Conservation (phyloP, 768 basidiomycete genomes). For the Lentinus tigrinus region DNA sequence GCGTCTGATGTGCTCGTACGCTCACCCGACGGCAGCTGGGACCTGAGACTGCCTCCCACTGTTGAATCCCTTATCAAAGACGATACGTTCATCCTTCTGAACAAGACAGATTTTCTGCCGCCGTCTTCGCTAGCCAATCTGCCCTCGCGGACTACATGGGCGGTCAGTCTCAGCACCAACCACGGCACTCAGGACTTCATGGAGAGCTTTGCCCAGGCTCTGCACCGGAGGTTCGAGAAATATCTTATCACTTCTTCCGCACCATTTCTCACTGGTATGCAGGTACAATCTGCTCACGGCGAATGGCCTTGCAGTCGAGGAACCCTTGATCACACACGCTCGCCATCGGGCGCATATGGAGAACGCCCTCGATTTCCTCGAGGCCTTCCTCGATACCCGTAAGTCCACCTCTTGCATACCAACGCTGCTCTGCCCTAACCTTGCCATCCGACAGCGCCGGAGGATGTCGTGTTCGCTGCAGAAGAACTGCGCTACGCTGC, state of each 20-base stretch:
- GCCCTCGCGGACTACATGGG: constrained; percentile 44
- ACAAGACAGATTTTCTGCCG: constrained; percentile 67
- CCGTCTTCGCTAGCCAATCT: background rate
- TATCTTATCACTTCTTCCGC: background rate
- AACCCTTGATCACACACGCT: constrained; percentile 73
- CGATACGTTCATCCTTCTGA: constrained; percentile 70
- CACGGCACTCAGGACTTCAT: constrained; percentile 61
- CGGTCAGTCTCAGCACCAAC: constrained; percentile 57
- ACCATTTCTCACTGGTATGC: background rate
- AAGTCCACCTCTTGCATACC: constrained; percentile 19
- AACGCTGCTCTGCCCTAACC: too few relatives aligned
- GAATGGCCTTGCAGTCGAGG: constrained; percentile 18
- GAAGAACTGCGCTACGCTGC: constrained; percentile 89
- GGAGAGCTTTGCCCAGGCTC: constrained; percentile 48
- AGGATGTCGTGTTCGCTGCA: constrained; percentile 80
- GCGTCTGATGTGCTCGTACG: constrained; percentile 44
- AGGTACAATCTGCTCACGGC: constrained; percentile 16
- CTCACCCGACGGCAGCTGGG: constrained; percentile 4
- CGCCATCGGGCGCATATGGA: constrained; percentile 80
- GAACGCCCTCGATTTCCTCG: constrained; percentile 57
- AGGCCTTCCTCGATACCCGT: constrained; percentile 57
- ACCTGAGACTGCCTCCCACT: constrained; percentile 41
- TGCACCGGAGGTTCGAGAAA: constrained; percentile 55
- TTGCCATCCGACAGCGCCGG: too few relatives aligned
- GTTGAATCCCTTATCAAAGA: constrained; percentile 43